Evolutionary conservation across 1,139 yeast species (phyloP), one percentile per base, ranked within the genome.

Genomic region (Pichia kudriavzevii): DNA sequence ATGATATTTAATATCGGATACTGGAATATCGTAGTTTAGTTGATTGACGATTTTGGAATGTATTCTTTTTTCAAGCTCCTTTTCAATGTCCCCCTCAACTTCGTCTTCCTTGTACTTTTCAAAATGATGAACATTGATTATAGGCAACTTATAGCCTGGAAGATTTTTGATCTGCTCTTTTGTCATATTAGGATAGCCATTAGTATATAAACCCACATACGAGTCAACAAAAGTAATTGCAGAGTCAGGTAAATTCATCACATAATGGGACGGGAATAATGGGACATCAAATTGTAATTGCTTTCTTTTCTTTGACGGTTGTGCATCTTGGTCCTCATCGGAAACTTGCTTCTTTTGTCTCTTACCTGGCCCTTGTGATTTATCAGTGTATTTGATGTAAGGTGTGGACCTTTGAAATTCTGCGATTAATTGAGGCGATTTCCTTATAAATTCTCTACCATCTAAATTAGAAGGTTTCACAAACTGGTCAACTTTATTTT

Each of bases 231-330:
- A 93, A n/a, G 80, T 77, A 20, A 91, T 65, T 0, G 98, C 97
- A 28, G 87, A 70, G 52, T 85, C 98, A 2, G 99, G 99, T 38
- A 93, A 67, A 55, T 93, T 93, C 98, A 93, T 91, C 9, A 87
- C 95, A 52, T 75, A 93, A 53, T 88, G 87, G 28, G 72, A 61
- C 45, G 75, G 68, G 46, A 64, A 70, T 22, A 59, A 60, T 1
- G 97, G 97, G 4, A 87, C 64, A 8, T 50, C 49, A 3, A 59
- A 52, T 9, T 44, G 47, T 7, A 38, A 40, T 18, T 50, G 45
- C 38, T 55, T 57, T 44, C 53, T 43, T 50, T 49, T 40, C 54
- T 50, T 35, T 3, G 25, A 8, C 8, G 18, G 40, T 27, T 22
- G 36, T 7, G 16, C 22, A 7, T 28, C 36, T 16, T 30, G 28